Evolutionary conservation across 306 rosid genomes (phyloP).

Genomic region (Rosa chinensis): DNA sequence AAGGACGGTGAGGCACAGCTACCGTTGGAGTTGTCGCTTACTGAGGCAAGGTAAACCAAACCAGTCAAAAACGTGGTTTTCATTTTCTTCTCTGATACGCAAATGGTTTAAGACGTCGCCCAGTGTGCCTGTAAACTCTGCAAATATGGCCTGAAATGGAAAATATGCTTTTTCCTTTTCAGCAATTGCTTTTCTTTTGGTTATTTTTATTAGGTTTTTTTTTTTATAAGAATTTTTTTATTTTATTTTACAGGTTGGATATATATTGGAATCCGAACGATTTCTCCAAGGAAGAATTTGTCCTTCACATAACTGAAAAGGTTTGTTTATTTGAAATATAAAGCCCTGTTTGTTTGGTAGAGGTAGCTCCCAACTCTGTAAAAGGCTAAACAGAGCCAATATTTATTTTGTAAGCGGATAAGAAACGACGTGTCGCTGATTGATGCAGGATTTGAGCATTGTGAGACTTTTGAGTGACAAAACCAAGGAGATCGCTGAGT

Average conservation of each 20-base stretch:
- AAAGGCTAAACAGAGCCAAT: too few relatives aligned
- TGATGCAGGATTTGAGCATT: constrained; percentile 34
- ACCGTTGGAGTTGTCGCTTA: constrained; percentile 41
- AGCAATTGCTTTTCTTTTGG: background rate
- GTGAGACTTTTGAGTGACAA: constrained; percentile 37
- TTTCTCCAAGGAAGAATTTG: constrained; percentile 36
- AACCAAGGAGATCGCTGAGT: constrained; percentile 38
- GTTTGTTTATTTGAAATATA: constrained; percentile 6
- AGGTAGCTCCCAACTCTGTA: too few relatives aligned
- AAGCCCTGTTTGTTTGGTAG: background rate
- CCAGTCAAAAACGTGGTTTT: constrained; percentile 27
- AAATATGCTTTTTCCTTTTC: constrained; percentile 17
- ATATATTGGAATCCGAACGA: constrained; percentile 37
- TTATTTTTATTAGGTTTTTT: background rate
- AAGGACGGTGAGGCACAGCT: constrained; percentile 36
- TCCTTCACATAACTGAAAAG: constrained; percentile 34
- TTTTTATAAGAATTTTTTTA: background rate
- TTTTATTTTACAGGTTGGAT: constrained; percentile 35
- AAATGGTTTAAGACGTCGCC: constrained; percentile 17
- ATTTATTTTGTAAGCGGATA: too few relatives aligned
- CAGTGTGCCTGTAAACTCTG: constrained; percentile 12
- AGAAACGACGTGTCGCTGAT: background rate
- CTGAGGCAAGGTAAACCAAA: constrained; percentile 33
- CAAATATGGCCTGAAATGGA: constrained; percentile 7
- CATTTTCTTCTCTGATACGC: constrained; percentile 6